Percentiles rank a stretch among this genome's conserved stretches.
Conservation (phyloP, 2,329 filamentous ascomycete species). For the Aspergillus sp. region DNA sequence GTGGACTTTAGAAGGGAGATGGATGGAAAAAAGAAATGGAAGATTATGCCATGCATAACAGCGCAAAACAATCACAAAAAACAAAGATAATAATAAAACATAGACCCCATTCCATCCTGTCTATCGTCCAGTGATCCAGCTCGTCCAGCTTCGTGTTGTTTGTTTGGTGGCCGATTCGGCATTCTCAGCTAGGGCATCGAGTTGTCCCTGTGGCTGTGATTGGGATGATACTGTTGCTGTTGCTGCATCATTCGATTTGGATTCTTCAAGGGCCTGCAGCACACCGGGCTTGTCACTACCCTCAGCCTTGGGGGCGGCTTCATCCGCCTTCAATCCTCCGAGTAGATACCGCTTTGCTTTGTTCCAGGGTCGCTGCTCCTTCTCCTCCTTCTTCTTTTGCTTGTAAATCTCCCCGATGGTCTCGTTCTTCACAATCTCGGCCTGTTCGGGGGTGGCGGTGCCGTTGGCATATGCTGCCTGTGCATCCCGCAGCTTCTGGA, state of each 20-base stretch:
- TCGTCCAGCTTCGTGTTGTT: conserved; percentile 33
- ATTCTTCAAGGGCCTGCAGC: conserved; percentile 32
- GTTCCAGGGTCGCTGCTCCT: conserved; percentile 33
- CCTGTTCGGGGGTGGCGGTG: conserved; percentile 34
- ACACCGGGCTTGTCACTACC: conserved; percentile 21
- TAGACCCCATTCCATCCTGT: not conserved
- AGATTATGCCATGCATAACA: conserved; percentile 8
- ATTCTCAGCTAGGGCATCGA: conserved; percentile 32
- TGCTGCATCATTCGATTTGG: conserved; percentile 21
- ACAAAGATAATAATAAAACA: too few species aligned
- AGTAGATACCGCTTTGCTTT: conserved; percentile 35
- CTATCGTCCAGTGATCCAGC: conserved; percentile 36
- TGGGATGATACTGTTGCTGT: not conserved
- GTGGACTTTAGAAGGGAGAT: conserved; percentile 15
- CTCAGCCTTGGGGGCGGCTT: conserved; percentile 10
- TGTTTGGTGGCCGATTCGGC: conserved; percentile 32
- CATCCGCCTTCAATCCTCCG: conserved; percentile 33
- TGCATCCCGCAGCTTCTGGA: conserved; percentile 39
- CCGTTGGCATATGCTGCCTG: conserved; percentile 37
- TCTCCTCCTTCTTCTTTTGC: conserved; percentile 35
- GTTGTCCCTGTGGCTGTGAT: conserved; percentile 17
- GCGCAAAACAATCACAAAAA: not conserved
- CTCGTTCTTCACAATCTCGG: conserved; percentile 42
- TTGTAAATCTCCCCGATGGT: conserved; percentile 39
- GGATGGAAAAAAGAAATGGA: conserved; percentile 5